phyloP scores from a whole-genome alignment of 345 rosid genomes.

The Crucihimalaya himalaica region DNA sequence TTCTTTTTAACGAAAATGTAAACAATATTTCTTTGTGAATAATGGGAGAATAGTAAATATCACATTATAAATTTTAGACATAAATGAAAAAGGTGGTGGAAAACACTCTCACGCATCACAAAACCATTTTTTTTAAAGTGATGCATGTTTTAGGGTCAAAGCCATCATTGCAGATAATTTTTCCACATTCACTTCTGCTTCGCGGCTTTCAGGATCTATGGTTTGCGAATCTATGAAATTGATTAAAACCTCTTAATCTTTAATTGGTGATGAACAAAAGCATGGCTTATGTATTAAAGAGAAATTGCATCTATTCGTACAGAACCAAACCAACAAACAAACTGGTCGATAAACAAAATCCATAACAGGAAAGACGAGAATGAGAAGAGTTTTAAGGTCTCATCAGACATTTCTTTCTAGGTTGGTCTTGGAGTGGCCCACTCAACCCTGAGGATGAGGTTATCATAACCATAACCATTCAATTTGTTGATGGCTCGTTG shows the following conservation, averaged over 20 bases:
- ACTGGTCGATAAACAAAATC: slow-evolving; percentile 21
- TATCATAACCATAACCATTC: slow-evolving; percentile 92
- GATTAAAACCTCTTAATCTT: background rate
- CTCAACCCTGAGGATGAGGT: slow-evolving; percentile 86
- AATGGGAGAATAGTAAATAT: too few species aligned
- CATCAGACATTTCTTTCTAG: slow-evolving; percentile 43
- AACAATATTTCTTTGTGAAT: too few species aligned
- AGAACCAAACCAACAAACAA: slow-evolving; percentile 13
- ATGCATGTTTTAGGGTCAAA: background rate
- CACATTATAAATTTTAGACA: too few species aligned
- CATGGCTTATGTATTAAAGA: slow-evolving; percentile 7
- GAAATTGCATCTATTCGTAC: background rate
- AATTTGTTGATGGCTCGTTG: slow-evolving; percentile 85
- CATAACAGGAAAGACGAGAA: slow-evolving; percentile 8
- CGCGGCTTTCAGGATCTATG: too few species aligned
- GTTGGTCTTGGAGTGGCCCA: slow-evolving; percentile 91
- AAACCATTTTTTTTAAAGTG: background rate
- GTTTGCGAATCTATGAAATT: background rate
- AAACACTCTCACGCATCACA: background rate
- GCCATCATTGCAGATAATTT: too few species aligned
- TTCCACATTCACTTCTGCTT: too few species aligned
- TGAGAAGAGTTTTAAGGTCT: slow-evolving; percentile 18
- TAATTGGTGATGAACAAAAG: background rate
- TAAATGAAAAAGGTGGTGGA: too few species aligned
- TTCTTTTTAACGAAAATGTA: too few species aligned